These are phyloP conservation scores for Citrus cavaleriei DNA, from an alignment of 345 rosid species.

Conservation along the genomic window DNA sequence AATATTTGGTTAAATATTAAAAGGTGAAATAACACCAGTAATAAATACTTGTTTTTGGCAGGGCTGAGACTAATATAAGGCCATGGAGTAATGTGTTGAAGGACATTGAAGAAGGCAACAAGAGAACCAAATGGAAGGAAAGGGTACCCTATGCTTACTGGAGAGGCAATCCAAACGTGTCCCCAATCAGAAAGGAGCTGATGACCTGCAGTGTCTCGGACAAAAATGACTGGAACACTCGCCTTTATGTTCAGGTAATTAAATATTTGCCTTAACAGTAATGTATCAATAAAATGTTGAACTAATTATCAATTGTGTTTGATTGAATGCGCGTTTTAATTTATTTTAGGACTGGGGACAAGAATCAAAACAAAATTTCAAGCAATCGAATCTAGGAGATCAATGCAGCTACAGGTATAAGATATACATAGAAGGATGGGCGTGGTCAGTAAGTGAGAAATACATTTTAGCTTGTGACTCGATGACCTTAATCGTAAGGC, in stretches of 20 bases:
- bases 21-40: neutral
- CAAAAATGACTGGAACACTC: constrained; percentile 26
- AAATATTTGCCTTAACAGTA: no score
- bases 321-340: neutral
- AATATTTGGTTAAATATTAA: neutral
- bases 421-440: constrained; percentile 69
- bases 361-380: constrained; percentile 39
- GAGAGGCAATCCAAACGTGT: constrained; percentile 52
- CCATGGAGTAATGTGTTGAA: constrained; percentile 28
- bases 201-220: constrained; percentile 33
- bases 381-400: constrained; percentile 46
- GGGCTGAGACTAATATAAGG: constrained; percentile 37
- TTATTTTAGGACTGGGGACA: constrained; percentile 41
- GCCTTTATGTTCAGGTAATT: constrained; percentile 26
- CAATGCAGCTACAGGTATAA: constrained; percentile 78
- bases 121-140: constrained; percentile 34
- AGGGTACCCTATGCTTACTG: constrained; percentile 59
- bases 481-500: constrained; percentile 45
- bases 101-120: constrained; percentile 31
- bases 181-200: constrained; percentile 23
- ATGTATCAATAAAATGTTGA: no score
- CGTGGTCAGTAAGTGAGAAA: constrained; percentile 84
- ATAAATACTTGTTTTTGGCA: neutral
- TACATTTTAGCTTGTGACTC: constrained; percentile 80
- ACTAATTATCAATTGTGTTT: no score